Evolutionary conservation across 257 asterid species (phyloP).

Genomic region (Lycium ferocissimum): DNA sequence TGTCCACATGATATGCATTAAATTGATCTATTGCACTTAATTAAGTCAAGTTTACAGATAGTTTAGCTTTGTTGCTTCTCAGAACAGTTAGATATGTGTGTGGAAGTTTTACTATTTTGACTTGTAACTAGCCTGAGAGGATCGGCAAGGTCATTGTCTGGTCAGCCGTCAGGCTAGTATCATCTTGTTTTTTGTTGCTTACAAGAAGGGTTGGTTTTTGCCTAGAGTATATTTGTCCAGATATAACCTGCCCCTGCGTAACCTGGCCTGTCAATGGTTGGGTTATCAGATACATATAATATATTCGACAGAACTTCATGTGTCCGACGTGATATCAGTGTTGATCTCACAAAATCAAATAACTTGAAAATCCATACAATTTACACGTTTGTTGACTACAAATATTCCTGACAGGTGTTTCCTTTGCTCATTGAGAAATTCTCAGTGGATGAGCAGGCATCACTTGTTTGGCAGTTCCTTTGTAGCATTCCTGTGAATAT

Average conservation of each 20-base stretch:
- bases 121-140: neutral
- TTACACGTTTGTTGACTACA: constrained; percentile 14
- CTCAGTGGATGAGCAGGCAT: constrained; percentile 56
- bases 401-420: constrained; percentile 46
- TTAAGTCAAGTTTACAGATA: neutral
- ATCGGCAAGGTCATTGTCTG: neutral
- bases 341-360: neutral
- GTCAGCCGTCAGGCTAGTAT: neutral
- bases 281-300: no score
- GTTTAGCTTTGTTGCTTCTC: neutral
- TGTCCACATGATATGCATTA: neutral
- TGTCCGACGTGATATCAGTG: neutral
- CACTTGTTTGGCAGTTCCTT: constrained; percentile 57
- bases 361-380: neutral
- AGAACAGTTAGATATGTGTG: neutral
- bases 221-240: neutral
- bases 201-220: neutral
- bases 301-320: neutral
- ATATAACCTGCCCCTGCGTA: neutral
- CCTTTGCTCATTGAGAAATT: constrained; percentile 57
- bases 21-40: neutral
- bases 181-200: neutral
- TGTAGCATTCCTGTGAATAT: constrained; percentile 60
- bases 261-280: neutral
- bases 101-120: neutral